Base-by-base conservation (phyloP, 2,329 filamentous ascomycete species). In the Beauveria varroae region DNA sequence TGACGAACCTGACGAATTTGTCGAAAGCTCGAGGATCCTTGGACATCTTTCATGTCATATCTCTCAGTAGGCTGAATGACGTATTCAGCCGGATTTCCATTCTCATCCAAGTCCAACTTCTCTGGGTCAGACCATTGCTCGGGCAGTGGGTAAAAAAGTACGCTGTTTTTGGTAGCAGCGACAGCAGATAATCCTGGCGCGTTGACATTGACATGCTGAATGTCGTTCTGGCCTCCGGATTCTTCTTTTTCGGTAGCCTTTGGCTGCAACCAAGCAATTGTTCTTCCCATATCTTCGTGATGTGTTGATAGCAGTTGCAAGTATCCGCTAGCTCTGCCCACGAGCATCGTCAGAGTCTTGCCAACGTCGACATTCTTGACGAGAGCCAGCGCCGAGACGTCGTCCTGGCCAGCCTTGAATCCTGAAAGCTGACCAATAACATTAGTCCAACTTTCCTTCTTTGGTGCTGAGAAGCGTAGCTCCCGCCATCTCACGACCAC, bases 291-390 rank as follows among this genome's bases (percentile, higher is more conserved):
- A 41, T 53, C 73, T 10, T 66, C 65, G 1, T 69, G 65, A 16
- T 70, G 70, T 14, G 72, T 72, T 3, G 76, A 76, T 5, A 78
- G 55, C 5, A 80, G 66, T 14, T 73, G 68, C 7, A 81, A 63
- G 20, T 75, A 67, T 2, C 78, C 78, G 63, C 74, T 78, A 2
- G 78, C 74, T 43, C 78, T 71, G 8, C 77, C 78, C 0, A 74
- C 72, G 1, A 80, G 61, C 1, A 78, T 64, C 1, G 71, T 67
- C 58, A 69, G 60, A 62, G 30, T 63, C 20, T 20, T 46, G 14
- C 24, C 34, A 64, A 8, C 64, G 56, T 9, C 70, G 4, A 40
- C 24, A n/a, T 47, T 64, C 26, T 70, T 70, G 8, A 78, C 63
- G 20, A 80, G 69, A 2, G 71, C 69, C 2, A 80, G 63, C 6